Percentiles rank a stretch among this genome's conserved stretches.
Conservation (phyloP, 2,329 filamentous ascomycete species). For the Colletotrichum liaoningense region DNA sequence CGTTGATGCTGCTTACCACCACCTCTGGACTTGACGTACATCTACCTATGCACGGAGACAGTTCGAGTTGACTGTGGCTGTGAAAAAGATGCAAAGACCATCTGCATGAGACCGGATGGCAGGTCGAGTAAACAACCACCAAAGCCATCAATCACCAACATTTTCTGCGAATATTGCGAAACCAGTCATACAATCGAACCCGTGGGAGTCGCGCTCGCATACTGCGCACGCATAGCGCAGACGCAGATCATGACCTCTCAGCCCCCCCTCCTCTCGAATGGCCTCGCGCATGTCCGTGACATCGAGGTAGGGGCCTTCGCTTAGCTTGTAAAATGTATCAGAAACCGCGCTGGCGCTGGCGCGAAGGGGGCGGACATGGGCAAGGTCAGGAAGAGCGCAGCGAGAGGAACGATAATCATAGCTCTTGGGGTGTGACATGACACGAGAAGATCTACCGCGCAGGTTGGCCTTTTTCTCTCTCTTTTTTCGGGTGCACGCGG, state of each 20-base stretch:
- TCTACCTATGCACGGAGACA: too few relatives aligned
- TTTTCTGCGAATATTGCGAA: too few relatives aligned
- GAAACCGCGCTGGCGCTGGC: not conserved
- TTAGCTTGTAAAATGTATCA: not conserved
- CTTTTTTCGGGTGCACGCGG: too few relatives aligned
- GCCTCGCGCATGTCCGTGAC: not conserved
- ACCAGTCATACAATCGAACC: not conserved
- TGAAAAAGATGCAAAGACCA: not conserved
- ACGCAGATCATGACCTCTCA: not conserved
- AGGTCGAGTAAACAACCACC: not conserved
- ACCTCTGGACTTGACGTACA: not conserved
- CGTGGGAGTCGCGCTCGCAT: not conserved
- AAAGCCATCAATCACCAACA: not conserved
- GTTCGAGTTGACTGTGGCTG: not conserved
- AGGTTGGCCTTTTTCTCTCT: too few relatives aligned
- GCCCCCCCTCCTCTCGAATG: not conserved
- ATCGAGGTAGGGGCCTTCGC: not conserved
- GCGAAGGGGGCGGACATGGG: not conserved
- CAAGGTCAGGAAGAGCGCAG: not conserved
- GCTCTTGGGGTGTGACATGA: not conserved
- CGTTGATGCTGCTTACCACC: not conserved
- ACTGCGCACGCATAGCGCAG: not conserved
- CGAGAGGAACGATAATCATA: not conserved
- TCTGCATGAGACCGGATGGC: not conserved
- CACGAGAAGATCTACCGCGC: too few relatives aligned